Percentiles rank a stretch among this genome's conserved stretches.
phyloP scores from a whole-genome alignment of 2,329 filamentous ascomycete species.

The Epichloe sibirici region DNA sequence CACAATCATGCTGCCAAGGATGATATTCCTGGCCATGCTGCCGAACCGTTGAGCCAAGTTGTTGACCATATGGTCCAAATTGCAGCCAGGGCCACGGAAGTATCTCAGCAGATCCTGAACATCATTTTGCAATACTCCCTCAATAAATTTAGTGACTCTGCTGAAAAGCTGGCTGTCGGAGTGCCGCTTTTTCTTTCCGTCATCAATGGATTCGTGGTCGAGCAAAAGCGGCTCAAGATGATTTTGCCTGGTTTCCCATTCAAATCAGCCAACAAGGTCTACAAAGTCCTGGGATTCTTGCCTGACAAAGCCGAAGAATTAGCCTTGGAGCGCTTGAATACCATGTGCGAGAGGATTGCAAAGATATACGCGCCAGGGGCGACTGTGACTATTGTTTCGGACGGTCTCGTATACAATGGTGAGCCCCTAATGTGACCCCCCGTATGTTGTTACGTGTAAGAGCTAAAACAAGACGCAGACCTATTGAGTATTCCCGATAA shows the following conservation, averaged over 20 bases:
- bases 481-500: slow-evolving; percentile 33
- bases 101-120: slow-evolving; percentile 10
- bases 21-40: not conserved
- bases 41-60: not conserved
- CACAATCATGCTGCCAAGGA: not conserved
- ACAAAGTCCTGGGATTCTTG: slow-evolving; percentile 18
- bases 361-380: slow-evolving; percentile 18
- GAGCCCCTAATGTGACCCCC: not conserved
- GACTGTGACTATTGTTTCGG: slow-evolving; percentile 32
- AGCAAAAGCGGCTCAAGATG: slow-evolving; percentile 9
- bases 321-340: slow-evolving; percentile 14
- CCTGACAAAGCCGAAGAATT: slow-evolving; percentile 22
- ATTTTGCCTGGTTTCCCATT: slow-evolving; percentile 21
- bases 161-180: slow-evolving; percentile 8
- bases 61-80: not conserved
- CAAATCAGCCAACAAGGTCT: slow-evolving; percentile 21
- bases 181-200: slow-evolving; percentile 12
- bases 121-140: slow-evolving; percentile 16
- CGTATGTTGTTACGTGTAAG: not conserved
- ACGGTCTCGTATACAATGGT: slow-evolving; percentile 43
- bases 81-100: not conserved
- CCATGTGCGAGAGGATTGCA: slow-evolving; percentile 16
- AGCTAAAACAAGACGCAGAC: slow-evolving; percentile 19
- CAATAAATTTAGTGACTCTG: slow-evolving; percentile 15
- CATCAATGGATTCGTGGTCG: slow-evolving; percentile 13